Evolutionary conservation across 306 rosid genomes (phyloP).

Genomic region (Senna siamea): DNA sequence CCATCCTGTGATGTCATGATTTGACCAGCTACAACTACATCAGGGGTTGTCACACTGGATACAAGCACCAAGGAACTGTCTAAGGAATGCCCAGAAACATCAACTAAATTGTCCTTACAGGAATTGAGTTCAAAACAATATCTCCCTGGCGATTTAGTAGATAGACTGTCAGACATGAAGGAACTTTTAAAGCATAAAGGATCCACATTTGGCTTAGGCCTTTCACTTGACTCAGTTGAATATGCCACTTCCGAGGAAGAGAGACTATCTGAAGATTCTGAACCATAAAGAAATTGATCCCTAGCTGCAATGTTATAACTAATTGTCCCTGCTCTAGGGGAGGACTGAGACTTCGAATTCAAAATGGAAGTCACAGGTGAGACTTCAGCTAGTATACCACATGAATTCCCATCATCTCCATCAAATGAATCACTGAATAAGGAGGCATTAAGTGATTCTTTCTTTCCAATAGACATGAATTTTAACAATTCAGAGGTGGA

Average conservation of each 20-base stretch:
- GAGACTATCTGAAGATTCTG: neutral
- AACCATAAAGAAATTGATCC: neutral
- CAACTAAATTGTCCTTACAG: constrained; percentile 37
- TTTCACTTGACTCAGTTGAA: constrained; percentile 39
- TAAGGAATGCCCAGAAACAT: constrained; percentile 35
- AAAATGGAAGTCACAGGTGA: constrained; percentile 26
- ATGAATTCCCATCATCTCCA: constrained; percentile 22
- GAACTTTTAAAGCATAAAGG: constrained; percentile 39
- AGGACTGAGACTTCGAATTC: neutral
- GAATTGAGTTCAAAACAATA: constrained; percentile 30
- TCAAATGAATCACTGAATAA: constrained; percentile 31
- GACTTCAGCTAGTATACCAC: constrained; percentile 33
- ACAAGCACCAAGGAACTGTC: constrained; percentile 29
- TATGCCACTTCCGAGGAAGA: neutral
- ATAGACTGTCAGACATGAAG: constrained; percentile 35
- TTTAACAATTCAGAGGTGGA: constrained; percentile 34
- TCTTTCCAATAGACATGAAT: constrained; percentile 33
- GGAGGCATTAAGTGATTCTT: constrained; percentile 42
- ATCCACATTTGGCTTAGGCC: constrained; percentile 16
- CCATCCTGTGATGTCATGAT: constrained; percentile 34
- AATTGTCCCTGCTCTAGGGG: neutral
- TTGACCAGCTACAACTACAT: constrained; percentile 35
- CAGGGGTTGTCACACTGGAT: constrained; percentile 36
- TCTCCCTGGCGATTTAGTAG: constrained; percentile 42
- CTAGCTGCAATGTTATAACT: neutral